Conservation (phyloP, 805 yeast genomes). For the Candida khao-thaluensis region DNA sequence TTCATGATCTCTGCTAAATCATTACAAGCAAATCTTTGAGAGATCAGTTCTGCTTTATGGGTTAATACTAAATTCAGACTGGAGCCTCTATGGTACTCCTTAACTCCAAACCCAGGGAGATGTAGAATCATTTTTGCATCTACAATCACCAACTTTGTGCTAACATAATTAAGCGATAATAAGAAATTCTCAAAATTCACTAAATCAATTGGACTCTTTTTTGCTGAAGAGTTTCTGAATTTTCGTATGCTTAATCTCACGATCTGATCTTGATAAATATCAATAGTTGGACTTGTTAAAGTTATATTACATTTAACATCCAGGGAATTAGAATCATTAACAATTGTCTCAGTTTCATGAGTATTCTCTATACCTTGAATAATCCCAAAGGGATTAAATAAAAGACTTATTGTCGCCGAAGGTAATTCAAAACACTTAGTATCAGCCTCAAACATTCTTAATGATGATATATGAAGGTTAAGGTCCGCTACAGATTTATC, state of each 20-base stretch:
- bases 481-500: conserved; percentile 12
- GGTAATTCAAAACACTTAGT: conserved; percentile 36
- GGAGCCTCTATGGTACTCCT: conserved; percentile 25
- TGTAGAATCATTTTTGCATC: conserved; percentile 31
- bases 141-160: conserved; percentile 28
- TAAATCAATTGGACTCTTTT: conserved; percentile 7
- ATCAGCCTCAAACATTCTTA: conserved; percentile 27
- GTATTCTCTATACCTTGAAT: conserved; percentile 20
- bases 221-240: conserved; percentile 9
- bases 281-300: conserved; percentile 35
- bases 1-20: conserved; percentile 8
- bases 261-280: conserved; percentile 39
- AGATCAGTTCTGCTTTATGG: conserved; percentile 22
- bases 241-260: conserved; percentile 17
- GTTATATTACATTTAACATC: conserved; percentile 18
- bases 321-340: conserved; percentile 1
- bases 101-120: conserved; percentile 25
- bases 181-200: conserved; percentile 18
- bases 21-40: conserved; percentile 27
- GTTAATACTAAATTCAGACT: conserved; percentile 26
- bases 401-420: conserved; percentile 26
- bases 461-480: conserved; percentile 27
- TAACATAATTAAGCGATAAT: conserved; percentile 10
- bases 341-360: conserved; percentile 5
- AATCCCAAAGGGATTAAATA: conserved; percentile 23